Base-by-base conservation (phyloP, 495 filamentous ascomycete species). In the Aspergillus kassunensis region DNA sequence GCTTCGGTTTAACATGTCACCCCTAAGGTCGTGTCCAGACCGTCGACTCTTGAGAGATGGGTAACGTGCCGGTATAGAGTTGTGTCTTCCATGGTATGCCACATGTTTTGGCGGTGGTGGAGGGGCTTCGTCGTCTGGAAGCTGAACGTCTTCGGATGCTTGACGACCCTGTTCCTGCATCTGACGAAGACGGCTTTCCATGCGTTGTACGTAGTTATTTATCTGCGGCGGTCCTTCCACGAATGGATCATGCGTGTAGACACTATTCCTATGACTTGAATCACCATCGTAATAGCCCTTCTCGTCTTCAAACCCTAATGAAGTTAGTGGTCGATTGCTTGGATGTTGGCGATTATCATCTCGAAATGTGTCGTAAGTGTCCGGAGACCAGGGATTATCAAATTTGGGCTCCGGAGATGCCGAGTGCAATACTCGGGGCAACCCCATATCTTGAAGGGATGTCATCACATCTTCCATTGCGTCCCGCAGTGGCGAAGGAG, bases 381-480 rank as follows among this genome's bases (percentile, higher is more conserved):
- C 90, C 1, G 89, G 91, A 2, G 91, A 93, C 93, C 93, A 98
- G 11, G 91, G 88, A 65, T 90, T 85, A 18, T 84, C 72, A 24
- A 79, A 77, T 24, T 66, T 64, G 52, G 84, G 79, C 13, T 81
- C 59, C n/a, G 63, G 74, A 36, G 71, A 70, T n/a, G 71, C 66
- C 9, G 73, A 73, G 35, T 73, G 69, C 20, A 66, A 68, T 33
- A 78, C 73, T 54, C 74, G 72, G 24, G 80, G 72, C 57, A 87
- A 75, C 15, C 84, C 86, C 83, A 99, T 90, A 56, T 90, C 90
- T 64, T 97, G 82, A 44, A 99, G 70, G 27, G 93, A 96, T 52
- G 91, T 90, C 84, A 97, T 97, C 11, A 99, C 91, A 72, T 95
- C 93, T 62, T 97, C 91, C 92, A 97, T 97, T 0, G 93, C 93